Conservation (phyloP, 257 asterid genomes). For the Solanum peruvianum region DNA sequence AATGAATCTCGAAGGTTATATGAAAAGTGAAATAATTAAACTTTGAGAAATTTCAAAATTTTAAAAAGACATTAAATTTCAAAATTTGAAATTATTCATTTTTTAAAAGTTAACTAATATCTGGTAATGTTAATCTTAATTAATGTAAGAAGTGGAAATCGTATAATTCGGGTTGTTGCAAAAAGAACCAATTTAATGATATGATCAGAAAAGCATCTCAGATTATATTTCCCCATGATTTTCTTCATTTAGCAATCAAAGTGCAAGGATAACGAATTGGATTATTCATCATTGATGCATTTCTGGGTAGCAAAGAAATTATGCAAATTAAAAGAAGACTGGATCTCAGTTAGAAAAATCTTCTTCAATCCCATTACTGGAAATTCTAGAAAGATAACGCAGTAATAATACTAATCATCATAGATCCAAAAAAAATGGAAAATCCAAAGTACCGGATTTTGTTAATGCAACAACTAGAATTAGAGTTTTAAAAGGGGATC, state of each 20-base stretch:
- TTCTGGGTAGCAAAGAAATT: neutral
- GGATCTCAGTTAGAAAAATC: neutral
- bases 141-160: neutral
- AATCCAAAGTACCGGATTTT: neutral
- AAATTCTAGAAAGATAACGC: neutral
- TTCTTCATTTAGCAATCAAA: neutral
- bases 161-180: neutral
- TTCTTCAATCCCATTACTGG: neutral
- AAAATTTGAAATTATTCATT: too few relatives aligned
- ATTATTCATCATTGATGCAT: neutral
- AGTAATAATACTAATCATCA: neutral
- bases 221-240: neutral
- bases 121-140: too few relatives aligned
- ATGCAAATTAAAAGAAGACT: neutral
- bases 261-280: constrained; percentile 1
- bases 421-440: neutral
- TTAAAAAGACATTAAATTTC: too few relatives aligned
- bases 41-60: too few relatives aligned
- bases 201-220: neutral
- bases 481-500: neutral
- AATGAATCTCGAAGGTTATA: too few relatives aligned
- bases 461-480: neutral
- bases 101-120: too few relatives aligned
- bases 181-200: neutral
- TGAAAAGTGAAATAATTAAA: too few relatives aligned